phyloP scores from a whole-genome alignment of 2,329 filamentous ascomycete genomes.

The Colletotrichum limetticola region DNA sequence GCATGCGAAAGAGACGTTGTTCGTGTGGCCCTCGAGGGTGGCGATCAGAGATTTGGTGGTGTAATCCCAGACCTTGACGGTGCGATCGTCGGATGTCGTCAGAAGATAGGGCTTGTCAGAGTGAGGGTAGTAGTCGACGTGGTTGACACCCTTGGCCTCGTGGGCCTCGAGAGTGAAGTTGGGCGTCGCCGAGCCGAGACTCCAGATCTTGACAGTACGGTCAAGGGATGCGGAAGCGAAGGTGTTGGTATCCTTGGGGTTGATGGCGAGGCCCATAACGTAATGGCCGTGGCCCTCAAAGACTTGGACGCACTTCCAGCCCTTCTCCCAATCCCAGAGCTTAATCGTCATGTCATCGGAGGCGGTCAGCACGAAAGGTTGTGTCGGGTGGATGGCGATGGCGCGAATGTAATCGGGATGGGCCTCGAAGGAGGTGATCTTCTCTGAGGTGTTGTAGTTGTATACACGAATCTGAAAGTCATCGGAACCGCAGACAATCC shows the following conservation, averaged over 20 bases:
- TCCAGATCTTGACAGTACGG: slow-evolving; percentile 98
- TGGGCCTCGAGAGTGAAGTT: slow-evolving; percentile 98
- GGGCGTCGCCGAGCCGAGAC: slow-evolving; percentile 88
- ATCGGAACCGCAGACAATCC: slow-evolving; percentile 96
- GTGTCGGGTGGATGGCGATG: slow-evolving; percentile 93
- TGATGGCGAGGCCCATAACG: slow-evolving; percentile 96
- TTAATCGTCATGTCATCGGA: slow-evolving; percentile 99
- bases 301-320: slow-evolving; percentile 96
- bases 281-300: slow-evolving; percentile 98
- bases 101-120: slow-evolving; percentile 87
- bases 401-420: slow-evolving; percentile 99
- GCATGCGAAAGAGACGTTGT: slow-evolving; percentile 97
- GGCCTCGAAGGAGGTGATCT: slow-evolving; percentile 96
- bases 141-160: slow-evolving; percentile 97
- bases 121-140: slow-evolving; percentile 89
- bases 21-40: slow-evolving; percentile 95
- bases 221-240: slow-evolving; percentile 95
- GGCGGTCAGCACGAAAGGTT: slow-evolving; percentile 94
- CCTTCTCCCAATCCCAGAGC: slow-evolving; percentile 98
- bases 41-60: slow-evolving; percentile 98
- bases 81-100: slow-evolving; percentile 87
- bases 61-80: slow-evolving; percentile 98
- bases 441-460: slow-evolving; percentile 99
- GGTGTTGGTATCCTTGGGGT: slow-evolving; percentile 95
- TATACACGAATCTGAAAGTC: slow-evolving; percentile 85